These are phyloP conservation scores for Orbilia ellipsospora DNA, from an alignment of 2,329 filamentous ascomycete species.

Conservation along the genomic window DNA sequence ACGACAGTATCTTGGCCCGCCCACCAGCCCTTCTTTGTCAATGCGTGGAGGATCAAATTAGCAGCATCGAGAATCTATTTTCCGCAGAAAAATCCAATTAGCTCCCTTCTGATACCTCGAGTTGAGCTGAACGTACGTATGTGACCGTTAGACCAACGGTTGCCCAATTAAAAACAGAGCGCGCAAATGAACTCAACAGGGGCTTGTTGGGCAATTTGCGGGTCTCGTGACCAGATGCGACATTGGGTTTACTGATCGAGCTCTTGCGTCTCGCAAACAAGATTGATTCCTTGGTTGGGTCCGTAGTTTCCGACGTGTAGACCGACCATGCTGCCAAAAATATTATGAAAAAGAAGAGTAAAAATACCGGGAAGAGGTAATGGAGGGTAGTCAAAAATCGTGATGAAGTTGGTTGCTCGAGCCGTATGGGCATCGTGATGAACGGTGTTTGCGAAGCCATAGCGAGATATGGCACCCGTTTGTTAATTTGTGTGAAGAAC, in stretches of 20 bases:
- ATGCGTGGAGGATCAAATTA: slow-evolving; percentile 78
- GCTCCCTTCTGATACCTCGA: not conserved
- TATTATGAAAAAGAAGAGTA: slow-evolving; percentile 73
- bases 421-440: slow-evolving; percentile 60
- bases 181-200: slow-evolving; percentile 73
- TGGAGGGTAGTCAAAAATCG: slow-evolving; percentile 66
- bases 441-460: slow-evolving; percentile 34
- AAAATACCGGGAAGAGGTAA: slow-evolving; percentile 72
- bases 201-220: slow-evolving; percentile 64
- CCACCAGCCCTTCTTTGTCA: slow-evolving; percentile 79
- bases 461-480: not conserved
- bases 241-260: slow-evolving; percentile 61
- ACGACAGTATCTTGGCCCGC: slow-evolving; percentile 71
- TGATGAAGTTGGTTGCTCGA: slow-evolving; percentile 62
- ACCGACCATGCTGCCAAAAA: slow-evolving; percentile 73
- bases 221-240: slow-evolving; percentile 63
- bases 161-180: slow-evolving; percentile 79
- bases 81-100: not conserved
- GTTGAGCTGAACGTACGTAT: slow-evolving; percentile 68
- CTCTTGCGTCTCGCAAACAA: slow-evolving; percentile 64
- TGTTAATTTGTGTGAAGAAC: not conserved
- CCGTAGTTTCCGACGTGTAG: slow-evolving; percentile 63
- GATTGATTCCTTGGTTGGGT: slow-evolving; percentile 69
- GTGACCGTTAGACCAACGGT: slow-evolving; percentile 77
- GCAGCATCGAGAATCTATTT: slow-evolving; percentile 69